Evolutionary conservation across 768 basidiomycete genomes (phyloP).

Genomic region (Mrakia frigida): DNA sequence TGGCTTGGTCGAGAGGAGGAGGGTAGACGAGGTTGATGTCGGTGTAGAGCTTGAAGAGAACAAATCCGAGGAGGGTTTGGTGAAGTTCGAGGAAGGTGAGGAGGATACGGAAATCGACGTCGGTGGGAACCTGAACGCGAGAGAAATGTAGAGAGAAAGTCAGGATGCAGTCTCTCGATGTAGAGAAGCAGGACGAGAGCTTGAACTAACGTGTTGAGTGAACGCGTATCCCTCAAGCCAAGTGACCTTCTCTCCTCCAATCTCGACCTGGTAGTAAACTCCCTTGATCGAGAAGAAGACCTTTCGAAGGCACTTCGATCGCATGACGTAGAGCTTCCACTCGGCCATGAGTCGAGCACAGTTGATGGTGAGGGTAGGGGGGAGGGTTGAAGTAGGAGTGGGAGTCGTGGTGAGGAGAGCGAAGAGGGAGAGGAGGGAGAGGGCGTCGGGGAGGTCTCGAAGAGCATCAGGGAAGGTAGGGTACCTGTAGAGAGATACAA

Average conservation of each 20-base stretch:
- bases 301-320: conserved; percentile 74
- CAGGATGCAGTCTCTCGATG: background rate
- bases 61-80: conserved; percentile 91
- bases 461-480: conserved; percentile 94
- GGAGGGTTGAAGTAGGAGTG: conserved; percentile 59
- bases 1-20: conserved; percentile 75
- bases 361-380: conserved; percentile 78
- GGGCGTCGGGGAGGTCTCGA: conserved; percentile 92
- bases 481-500: conserved; percentile 56
- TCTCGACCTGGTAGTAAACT: conserved; percentile 93
- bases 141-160: background rate
- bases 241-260: conserved; percentile 75
- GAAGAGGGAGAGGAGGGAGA: conserved; percentile 92
- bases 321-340: conserved; percentile 96
- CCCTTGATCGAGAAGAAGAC: conserved; percentile 96
- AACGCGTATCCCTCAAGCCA: conserved; percentile 99
- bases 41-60: conserved; percentile 97
- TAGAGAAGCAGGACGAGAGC: background rate
- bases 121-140: conserved; percentile 67
- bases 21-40: conserved; percentile 89
- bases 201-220: conserved; percentile 70
- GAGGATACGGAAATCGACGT: conserved; percentile 97
- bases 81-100: conserved; percentile 96
- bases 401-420: conserved; percentile 71
- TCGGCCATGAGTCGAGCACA: conserved; percentile 84